Evolutionary conservation across 805 yeast species (phyloP).

Genomic region (Suhomyces sp.): DNA sequence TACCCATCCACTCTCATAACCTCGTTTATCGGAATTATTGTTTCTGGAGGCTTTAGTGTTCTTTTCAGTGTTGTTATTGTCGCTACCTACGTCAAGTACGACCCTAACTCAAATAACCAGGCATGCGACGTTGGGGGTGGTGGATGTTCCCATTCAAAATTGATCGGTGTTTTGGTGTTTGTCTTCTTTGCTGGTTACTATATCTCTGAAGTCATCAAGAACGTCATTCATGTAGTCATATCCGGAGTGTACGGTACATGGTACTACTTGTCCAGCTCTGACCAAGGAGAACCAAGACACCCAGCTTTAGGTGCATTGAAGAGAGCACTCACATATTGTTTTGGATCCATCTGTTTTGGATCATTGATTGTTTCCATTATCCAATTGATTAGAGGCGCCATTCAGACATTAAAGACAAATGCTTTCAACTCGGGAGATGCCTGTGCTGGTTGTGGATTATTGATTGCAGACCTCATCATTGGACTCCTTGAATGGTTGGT

Average conservation of each 20-base stretch:
- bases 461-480: conserved; percentile 58
- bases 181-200: conserved; percentile 82
- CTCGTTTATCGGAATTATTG: conserved; percentile 57
- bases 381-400: conserved; percentile 59
- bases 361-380: conserved; percentile 69
- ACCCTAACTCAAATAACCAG: conserved; percentile 51
- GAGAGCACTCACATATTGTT: conserved; percentile 79
- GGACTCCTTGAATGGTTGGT: conserved; percentile 76
- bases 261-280: conserved; percentile 78
- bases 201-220: conserved; percentile 78
- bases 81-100: conserved; percentile 76
- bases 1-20: conserved; percentile 70
- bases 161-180: conserved; percentile 69
- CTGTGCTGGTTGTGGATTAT: conserved; percentile 51
- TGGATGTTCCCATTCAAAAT: conserved; percentile 52
- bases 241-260: conserved; percentile 88
- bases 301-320: conserved; percentile 81
- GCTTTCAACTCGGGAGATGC: conserved; percentile 52
- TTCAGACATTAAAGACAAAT: conserved; percentile 52
- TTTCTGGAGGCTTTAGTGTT: conserved; percentile 61
- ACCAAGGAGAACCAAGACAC: conserved; percentile 73
- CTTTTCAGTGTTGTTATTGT: conserved; percentile 68
- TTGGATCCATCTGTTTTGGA: conserved; percentile 90
- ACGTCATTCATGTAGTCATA: conserved; percentile 75
- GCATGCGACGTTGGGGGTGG: conserved; percentile 58